A percentile compares a stretch with the other conserved stretches of the same genome.
Evolutionary conservation across 495 filamentous ascomycete species (phyloP).

Genomic region (Penicilliopsis zonata): DNA sequence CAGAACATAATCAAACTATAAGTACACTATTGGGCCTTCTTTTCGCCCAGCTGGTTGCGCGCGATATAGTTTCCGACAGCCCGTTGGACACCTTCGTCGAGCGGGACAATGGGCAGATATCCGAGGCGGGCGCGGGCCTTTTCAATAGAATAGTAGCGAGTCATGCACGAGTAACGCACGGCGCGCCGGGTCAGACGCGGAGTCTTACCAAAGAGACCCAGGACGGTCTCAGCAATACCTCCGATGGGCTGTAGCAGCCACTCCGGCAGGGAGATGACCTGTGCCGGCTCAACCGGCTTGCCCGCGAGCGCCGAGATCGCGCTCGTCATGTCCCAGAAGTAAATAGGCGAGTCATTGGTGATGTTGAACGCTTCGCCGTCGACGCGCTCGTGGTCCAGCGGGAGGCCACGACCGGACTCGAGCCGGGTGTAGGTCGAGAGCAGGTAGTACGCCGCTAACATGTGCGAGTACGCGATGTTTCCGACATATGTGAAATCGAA

Average conservation of each 20-base stretch:
- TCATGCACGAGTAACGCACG: constrained; percentile 69
- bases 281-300: constrained; percentile 45
- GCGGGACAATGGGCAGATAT: constrained; percentile 58
- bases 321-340: constrained; percentile 91
- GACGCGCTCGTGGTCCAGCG: constrained; percentile 64
- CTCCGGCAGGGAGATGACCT: constrained; percentile 58
- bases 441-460: constrained; percentile 54
- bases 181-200: constrained; percentile 63
- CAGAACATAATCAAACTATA: too few species aligned
- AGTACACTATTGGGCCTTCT: too few species aligned
- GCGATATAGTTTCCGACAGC: constrained; percentile 57
- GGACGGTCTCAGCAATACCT: constrained; percentile 53
- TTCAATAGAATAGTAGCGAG: constrained; percentile 71
- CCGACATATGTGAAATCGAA: constrained; percentile 48
- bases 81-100: constrained; percentile 64
- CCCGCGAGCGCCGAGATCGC: constrained; percentile 66
- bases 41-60: constrained; percentile 21
- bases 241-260: constrained; percentile 54
- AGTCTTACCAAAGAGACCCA: constrained; percentile 55
- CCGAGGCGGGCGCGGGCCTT: constrained; percentile 73
- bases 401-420: constrained; percentile 38
- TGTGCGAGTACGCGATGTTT: constrained; percentile 36
- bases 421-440: constrained; percentile 42
- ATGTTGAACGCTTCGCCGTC: constrained; percentile 95
- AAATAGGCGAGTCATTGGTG: constrained; percentile 83